phyloP scores from a whole-genome alignment of 2,329 filamentous ascomycete genomes.

The Lasiodiplodia hormozganensis region DNA sequence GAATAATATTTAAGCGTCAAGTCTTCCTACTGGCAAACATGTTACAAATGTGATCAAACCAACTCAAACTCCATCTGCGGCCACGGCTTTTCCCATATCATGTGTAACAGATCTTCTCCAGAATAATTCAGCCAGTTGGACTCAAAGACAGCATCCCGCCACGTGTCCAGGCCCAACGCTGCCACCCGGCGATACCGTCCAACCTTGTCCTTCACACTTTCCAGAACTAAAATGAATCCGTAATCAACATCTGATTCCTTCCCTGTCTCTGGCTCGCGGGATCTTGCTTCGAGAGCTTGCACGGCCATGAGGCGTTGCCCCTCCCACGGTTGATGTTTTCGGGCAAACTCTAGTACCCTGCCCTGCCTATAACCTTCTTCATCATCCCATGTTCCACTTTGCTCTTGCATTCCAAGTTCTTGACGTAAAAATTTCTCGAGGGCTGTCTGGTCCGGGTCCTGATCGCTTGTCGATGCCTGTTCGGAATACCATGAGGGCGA shows the following conservation, averaged over 20 bases:
- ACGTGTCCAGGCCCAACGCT: neutral
- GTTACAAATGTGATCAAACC: neutral
- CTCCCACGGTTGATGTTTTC: neutral
- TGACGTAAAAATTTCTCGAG: no score
- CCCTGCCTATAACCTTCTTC: no score
- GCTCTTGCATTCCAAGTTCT: no score
- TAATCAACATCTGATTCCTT: neutral
- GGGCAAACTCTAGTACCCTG: neutral
- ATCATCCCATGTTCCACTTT: no score
- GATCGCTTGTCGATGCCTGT: neutral
- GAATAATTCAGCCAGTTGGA: neutral
- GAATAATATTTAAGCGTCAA: no score
- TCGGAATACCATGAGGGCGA: neutral
- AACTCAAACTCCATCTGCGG: neutral
- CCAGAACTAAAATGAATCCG: neutral
- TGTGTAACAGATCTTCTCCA: neutral
- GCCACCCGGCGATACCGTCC: neutral
- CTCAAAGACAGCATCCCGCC: neutral
- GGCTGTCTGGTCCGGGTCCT: no score
- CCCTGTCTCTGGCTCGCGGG: neutral
- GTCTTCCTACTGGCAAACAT: no score
- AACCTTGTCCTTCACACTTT: neutral
- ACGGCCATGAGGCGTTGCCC: neutral
- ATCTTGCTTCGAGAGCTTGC: neutral
- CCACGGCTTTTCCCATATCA: neutral